Percentiles rank a stretch among this genome's conserved stretches.
Conservation (phyloP, 331 rosid species). For the Pyrus hybrid region DNA sequence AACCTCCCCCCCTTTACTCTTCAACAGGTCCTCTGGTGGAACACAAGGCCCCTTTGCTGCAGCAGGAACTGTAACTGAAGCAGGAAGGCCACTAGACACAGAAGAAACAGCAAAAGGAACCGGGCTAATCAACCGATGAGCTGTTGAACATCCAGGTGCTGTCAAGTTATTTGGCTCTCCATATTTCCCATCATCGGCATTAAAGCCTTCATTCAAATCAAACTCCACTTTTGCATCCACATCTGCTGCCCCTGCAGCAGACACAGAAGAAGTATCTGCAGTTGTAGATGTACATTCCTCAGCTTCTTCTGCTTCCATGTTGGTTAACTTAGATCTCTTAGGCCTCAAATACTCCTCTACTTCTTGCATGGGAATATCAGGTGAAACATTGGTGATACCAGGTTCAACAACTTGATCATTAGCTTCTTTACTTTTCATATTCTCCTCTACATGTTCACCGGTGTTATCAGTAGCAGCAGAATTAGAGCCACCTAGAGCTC, state of each 20-base stretch:
- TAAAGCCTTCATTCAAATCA: conserved; percentile 85
- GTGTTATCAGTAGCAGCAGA: conserved; percentile 10
- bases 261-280: conserved; percentile 28
- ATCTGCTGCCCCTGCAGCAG: conserved; percentile 32
- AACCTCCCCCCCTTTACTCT: conserved; percentile 49
- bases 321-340: conserved; percentile 28
- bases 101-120: conserved; percentile 48
- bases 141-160: conserved; percentile 31
- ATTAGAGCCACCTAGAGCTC: conserved; percentile 17
- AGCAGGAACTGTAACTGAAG: conserved; percentile 71
- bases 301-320: conserved; percentile 32
- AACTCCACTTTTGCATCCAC: conserved; percentile 49
- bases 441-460: conserved; percentile 25
- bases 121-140: conserved; percentile 39
- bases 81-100: conserved; percentile 43
- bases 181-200: conserved; percentile 53
- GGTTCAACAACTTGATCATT: conserved; percentile 25
- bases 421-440: conserved; percentile 25
- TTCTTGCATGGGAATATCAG: conserved; percentile 28
- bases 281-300: conserved; percentile 31
- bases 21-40: conserved; percentile 60
- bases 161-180: conserved; percentile 42
- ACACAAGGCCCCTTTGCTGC: conserved; percentile 71
- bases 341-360: conserved; percentile 28
- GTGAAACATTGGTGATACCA: conserved; percentile 16